A percentile compares a stretch with the other conserved stretches of the same genome.
These are phyloP conservation scores for Penicillium chermesinum DNA, from an alignment of 495 filamentous ascomycete species.

Conservation along the genomic window DNA sequence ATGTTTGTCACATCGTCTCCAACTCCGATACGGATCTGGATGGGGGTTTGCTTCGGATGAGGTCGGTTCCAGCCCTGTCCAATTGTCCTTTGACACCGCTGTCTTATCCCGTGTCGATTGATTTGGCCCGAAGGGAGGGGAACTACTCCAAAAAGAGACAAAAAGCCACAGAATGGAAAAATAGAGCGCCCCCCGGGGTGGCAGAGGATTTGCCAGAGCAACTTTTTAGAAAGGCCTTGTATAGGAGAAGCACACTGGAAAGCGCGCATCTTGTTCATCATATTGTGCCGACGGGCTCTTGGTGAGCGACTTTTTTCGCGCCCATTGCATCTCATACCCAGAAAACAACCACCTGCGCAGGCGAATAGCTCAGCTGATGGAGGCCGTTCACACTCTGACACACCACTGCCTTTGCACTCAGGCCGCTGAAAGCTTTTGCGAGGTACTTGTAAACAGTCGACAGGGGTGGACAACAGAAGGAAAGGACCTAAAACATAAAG, in stretches of 20 bases:
- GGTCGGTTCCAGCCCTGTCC: not conserved
- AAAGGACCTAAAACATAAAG: not conserved
- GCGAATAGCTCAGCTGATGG: not conserved
- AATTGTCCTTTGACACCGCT: too few relatives aligned
- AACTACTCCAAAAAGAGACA: too few relatives aligned
- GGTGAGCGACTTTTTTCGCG: not conserved
- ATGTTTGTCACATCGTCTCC: not conserved
- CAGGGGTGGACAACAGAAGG: not conserved
- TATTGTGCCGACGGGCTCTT: not conserved
- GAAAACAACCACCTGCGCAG: not conserved
- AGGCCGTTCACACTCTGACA: not conserved
- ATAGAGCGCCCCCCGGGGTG: too few relatives aligned
- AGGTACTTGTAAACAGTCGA: not conserved
- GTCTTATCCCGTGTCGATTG: too few relatives aligned
- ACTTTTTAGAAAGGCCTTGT: too few relatives aligned
- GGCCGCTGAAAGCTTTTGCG: not conserved
- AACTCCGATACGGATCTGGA: not conserved
- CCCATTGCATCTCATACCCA: not conserved
- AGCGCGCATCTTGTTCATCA: not conserved
- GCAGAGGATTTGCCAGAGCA: too few relatives aligned
- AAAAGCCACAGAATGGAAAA: too few relatives aligned
- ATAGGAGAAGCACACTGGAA: too few relatives aligned
- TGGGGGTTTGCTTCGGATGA: not conserved
- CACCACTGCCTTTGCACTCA: not conserved
- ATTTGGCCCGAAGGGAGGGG: too few relatives aligned